Base-by-base conservation (phyloP, 805 yeast species). In the Starmerella potacharoeniae region DNA sequence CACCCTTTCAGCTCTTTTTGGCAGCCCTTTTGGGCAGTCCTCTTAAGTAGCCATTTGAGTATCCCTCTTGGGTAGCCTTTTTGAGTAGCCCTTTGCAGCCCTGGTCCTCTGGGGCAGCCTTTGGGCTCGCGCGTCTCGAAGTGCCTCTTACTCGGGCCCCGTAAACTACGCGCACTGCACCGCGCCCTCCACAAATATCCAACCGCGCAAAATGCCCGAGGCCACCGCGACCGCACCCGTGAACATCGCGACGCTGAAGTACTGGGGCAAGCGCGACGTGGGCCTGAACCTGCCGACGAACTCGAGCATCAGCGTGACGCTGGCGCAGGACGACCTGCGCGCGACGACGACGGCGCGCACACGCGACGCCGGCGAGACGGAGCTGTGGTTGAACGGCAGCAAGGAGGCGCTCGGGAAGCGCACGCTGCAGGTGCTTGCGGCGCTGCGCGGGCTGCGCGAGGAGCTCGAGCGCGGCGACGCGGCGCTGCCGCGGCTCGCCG, bases 241-340 rank as follows among this genome's bases (percentile, higher is more conserved):
- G 53, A 91, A 91, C 70, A 91, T 91, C 70, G 98, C 98, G 82
- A 93, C 97, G 41, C 77, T 93, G 61, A 93, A 93, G 73, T 93
- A 93, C 75, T 93, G 99, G 99, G 99, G 99, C 49, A 93, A 93
- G 72, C 80, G 98, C 67, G 97, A 93, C 71, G 83, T 81, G 59
- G 74, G 76, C 49, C 79, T 93, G 65, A 93, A 93, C 67, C 75
- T 93, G 52, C 99, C 99, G 49, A 93, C 99, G 53, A 93, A 93
- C 74, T 86, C 95, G 11, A 89, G 97, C 33, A 89, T 93, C 62
- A 87, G 96, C 28, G 96, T 93, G 49, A 93, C 99, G 9, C 76
- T 93, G 59, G 80, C 95, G 4, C 97, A 91, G 71, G 80, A 83
- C 57, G 97, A 93, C 69, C 77, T 93, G 62, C 79, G 95, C 65